These are phyloP conservation scores for Erysimum cheiranthoides DNA, from an alignment of 345 rosid species.

Conservation along the genomic window DNA sequence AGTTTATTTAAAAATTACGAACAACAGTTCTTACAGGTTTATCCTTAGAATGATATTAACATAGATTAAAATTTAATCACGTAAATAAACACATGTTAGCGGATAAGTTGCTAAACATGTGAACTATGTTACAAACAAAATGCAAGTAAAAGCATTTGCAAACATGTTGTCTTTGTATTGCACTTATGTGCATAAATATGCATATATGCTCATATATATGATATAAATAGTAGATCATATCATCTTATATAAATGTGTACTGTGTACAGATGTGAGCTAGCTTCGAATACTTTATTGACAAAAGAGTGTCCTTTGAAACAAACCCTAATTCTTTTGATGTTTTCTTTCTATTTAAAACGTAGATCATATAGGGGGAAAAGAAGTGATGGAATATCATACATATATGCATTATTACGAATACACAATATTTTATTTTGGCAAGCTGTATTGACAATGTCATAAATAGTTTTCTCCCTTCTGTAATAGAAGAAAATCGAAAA, in stretches of 20 bases:
- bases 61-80: neutral
- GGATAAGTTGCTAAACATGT: too few relatives aligned
- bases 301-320: conserved; percentile 11
- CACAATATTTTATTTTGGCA: neutral
- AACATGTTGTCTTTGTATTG: neutral
- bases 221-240: neutral
- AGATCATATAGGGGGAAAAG: neutral
- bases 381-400: neutral
- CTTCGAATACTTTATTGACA: conserved; percentile 10
- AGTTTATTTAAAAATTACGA: neutral
- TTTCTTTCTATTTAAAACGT: neutral
- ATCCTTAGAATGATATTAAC: neutral
- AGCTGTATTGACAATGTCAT: neutral
- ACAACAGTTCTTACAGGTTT: neutral
- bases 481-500: neutral
- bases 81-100: too few relatives aligned
- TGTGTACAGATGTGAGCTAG: neutral
- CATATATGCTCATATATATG: neutral
- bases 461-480: neutral
- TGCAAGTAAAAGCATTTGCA: neutral
- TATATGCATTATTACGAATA: neutral
- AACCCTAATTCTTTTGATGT: neutral
- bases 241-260: neutral
- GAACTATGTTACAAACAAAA: conserved; percentile 1
- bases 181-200: neutral